Percentiles rank a stretch among this genome's conserved stretches.
Evolutionary conservation across 352 stramenopile species (phyloP).

Genomic region (Phytophthora pinifolia): DNA sequence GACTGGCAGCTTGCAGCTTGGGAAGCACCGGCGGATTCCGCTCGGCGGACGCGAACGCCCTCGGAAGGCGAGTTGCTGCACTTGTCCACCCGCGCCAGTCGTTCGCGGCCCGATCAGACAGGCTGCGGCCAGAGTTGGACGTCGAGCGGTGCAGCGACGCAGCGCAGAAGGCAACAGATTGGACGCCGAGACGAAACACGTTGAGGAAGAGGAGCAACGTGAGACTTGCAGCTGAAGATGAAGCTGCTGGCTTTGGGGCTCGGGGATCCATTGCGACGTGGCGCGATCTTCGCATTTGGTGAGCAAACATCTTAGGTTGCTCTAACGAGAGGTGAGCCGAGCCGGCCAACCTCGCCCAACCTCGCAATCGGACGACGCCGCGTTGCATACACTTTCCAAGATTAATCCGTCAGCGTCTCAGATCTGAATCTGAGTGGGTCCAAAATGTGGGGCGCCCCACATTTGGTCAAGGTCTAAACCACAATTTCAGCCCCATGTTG

Average conservation of each 20-base stretch:
- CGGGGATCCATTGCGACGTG: conserved; percentile 11
- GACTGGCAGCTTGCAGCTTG: neutral
- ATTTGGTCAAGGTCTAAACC: too few relatives aligned
- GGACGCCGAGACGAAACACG: too few relatives aligned
- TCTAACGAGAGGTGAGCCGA: too few relatives aligned
- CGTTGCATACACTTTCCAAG: conserved; percentile 12
- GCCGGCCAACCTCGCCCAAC: too few relatives aligned
- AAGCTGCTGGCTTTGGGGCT: conserved; percentile 4
- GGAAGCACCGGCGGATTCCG: conserved; percentile 11
- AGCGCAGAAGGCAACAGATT: neutral
- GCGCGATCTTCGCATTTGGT: conserved; percentile 8
- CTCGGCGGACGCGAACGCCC: conserved; percentile 20
- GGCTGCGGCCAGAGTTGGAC: conserved; percentile 19
- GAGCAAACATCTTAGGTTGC: conserved; percentile 5
- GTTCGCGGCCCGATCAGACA: conserved; percentile 27
- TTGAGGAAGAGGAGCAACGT: too few relatives aligned
- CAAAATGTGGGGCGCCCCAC: too few relatives aligned
- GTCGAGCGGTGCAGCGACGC: conserved; percentile 8
- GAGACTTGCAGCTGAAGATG: neutral
- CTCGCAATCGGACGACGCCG: conserved; percentile 21
- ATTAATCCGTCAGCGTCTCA: conserved; percentile 2
- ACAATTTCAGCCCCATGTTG: conserved; percentile 24
- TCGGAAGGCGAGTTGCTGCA: conserved; percentile 19
- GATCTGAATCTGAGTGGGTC: too few relatives aligned
- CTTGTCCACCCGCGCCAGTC: conserved; percentile 23